Conservation (phyloP, 2,329 filamentous ascomycete species). For the Colletotrichum sp. region DNA sequence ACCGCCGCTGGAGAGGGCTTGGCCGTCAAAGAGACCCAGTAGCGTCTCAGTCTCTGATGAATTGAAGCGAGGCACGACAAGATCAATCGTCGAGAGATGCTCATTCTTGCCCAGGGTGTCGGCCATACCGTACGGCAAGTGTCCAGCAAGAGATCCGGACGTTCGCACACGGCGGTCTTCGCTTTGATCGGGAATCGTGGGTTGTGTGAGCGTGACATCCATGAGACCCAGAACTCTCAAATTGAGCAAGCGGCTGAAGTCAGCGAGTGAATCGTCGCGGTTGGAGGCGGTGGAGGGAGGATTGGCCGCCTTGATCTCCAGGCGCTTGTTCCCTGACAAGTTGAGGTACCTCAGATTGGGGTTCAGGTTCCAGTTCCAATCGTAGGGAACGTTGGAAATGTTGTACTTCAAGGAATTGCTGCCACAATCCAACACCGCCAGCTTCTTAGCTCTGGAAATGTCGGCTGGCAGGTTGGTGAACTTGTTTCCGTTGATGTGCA, state of each 20-base stretch:
- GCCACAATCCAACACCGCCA: conserved; percentile 91
- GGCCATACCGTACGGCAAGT: conserved; percentile 95
- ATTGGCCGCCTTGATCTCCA: conserved; percentile 82
- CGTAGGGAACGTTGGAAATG: conserved; percentile 97
- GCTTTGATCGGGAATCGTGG: conserved; percentile 91
- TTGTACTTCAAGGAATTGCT: conserved; percentile 98
- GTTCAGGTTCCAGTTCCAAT: conserved; percentile 99
- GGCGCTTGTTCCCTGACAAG: conserved; percentile 91
- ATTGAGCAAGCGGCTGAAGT: conserved; percentile 85
- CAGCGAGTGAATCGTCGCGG: conserved; percentile 77
- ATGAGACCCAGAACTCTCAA: conserved; percentile 90
- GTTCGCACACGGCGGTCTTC: conserved; percentile 95
- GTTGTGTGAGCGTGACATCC: conserved; percentile 95
- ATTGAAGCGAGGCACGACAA: conserved; percentile 92
- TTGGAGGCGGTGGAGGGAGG: conserved; percentile 59
- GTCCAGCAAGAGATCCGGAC: conserved; percentile 91
- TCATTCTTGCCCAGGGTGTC: conserved; percentile 93
- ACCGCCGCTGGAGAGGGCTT: conserved; percentile 85
- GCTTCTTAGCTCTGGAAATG: conserved; percentile 89
- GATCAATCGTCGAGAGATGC: conserved; percentile 92
- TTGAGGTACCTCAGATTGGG: conserved; percentile 94
- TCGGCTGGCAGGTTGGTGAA: conserved; percentile 97
- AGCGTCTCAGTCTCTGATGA: conserved; percentile 89
- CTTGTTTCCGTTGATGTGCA: conserved; percentile 97
- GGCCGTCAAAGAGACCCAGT: conserved; percentile 94